Evolutionary conservation across 2,329 filamentous ascomycete genomes (phyloP).

Genomic region (Pestalotiopsis sp.): DNA sequence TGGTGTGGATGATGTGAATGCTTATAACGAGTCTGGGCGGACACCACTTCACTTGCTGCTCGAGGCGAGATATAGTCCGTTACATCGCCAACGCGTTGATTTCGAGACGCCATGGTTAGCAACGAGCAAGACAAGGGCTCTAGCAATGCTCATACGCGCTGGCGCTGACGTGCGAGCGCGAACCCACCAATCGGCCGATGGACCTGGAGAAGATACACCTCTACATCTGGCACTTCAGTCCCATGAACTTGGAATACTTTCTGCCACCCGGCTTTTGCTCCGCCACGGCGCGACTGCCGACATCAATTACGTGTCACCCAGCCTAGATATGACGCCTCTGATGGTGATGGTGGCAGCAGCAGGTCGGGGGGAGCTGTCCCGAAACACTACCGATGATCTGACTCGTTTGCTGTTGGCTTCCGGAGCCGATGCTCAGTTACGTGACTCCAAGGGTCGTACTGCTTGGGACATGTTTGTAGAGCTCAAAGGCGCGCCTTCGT

Average conservation of each 20-base stretch:
- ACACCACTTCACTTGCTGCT: constrained; percentile 5
- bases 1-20: constrained; percentile 8
- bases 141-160: constrained; percentile 4
- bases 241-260: constrained; percentile 1
- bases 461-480: constrained; percentile 9
- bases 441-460: constrained; percentile 5
- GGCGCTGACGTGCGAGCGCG: constrained; percentile 8
- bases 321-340: constrained; percentile 1
- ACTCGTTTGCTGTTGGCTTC: constrained; percentile 5
- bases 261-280: neutral
- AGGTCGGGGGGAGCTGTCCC: constrained; percentile 6
- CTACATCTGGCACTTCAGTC: constrained; percentile 2
- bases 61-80: constrained; percentile 3
- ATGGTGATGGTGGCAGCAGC: constrained; percentile 6
- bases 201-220: constrained; percentile 2
- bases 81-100: neutral
- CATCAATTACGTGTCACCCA: constrained; percentile 7
- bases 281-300: constrained; percentile 4
- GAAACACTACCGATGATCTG: constrained; percentile 4
- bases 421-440: constrained; percentile 6
- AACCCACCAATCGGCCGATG: neutral
- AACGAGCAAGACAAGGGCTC: constrained; percentile 4
- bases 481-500: constrained; percentile 5
- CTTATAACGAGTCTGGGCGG: constrained; percentile 1
- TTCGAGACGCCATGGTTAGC: neutral